Conservation (phyloP, 2,329 filamentous ascomycete genomes). For the Anisogramma anomala region DNA sequence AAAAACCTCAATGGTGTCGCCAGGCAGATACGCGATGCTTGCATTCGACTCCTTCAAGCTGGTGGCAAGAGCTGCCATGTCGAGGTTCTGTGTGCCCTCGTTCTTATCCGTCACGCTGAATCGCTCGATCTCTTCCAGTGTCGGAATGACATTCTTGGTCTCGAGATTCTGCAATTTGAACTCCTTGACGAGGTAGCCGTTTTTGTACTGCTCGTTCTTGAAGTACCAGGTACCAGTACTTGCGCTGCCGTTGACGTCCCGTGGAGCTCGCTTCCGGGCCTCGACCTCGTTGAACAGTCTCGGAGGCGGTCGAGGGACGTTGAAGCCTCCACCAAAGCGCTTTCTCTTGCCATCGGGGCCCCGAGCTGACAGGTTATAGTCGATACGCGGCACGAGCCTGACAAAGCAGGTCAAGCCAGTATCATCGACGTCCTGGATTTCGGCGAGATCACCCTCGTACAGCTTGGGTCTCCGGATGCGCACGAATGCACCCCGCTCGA, state of each 20-base stretch:
- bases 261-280: slow-evolving; percentile 74
- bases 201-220: slow-evolving; percentile 78
- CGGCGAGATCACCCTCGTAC: slow-evolving; percentile 80
- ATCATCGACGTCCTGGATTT: slow-evolving; percentile 83
- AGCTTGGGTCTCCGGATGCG: slow-evolving; percentile 69
- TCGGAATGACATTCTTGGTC: slow-evolving; percentile 86
- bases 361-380: slow-evolving; percentile 49
- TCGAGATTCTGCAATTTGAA: slow-evolving; percentile 78
- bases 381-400: slow-evolving; percentile 76
- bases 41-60: slow-evolving; percentile 77
- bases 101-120: slow-evolving; percentile 72
- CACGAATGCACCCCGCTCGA: slow-evolving; percentile 85
- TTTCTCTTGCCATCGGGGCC: slow-evolving; percentile 64
- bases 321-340: slow-evolving; percentile 38
- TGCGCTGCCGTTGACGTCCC: slow-evolving; percentile 51
- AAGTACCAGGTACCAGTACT: slow-evolving; percentile 77
- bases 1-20: slow-evolving; percentile 94
- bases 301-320: slow-evolving; percentile 61
- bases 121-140: slow-evolving; percentile 87
- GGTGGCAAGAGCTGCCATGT: slow-evolving; percentile 79
- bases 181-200: slow-evolving; percentile 88
- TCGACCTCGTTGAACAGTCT: slow-evolving; percentile 88
- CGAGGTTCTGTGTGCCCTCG: slow-evolving; percentile 86
- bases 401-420: slow-evolving; percentile 85
- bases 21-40: slow-evolving; percentile 76